Evolutionary conservation across 345 rosid genomes (phyloP).

Genomic region (Brassica incana): DNA sequence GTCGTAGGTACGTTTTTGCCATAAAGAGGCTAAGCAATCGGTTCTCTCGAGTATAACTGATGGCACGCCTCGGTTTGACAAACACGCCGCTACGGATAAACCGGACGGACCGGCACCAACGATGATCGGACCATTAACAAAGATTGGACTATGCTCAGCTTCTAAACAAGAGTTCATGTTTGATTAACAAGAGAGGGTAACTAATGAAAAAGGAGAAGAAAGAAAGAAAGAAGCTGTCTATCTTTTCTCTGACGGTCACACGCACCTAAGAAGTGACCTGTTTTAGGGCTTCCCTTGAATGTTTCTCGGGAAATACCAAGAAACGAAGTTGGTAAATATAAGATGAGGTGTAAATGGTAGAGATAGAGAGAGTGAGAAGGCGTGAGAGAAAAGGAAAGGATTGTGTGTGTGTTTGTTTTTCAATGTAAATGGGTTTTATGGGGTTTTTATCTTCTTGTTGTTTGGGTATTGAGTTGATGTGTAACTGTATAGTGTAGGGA

Average conservation of each 20-base stretch:
- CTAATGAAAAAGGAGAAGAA: not conserved
- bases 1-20: slow-evolving; percentile 77
- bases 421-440: slow-evolving; percentile 23
- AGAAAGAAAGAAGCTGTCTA: slow-evolving; percentile 12
- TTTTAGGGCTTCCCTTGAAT: slow-evolving; percentile 29
- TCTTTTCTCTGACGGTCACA: slow-evolving; percentile 23
- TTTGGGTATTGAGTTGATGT: slow-evolving; percentile 10
- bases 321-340: slow-evolving; percentile 35
- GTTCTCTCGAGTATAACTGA: slow-evolving; percentile 71
- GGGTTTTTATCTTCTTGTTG: slow-evolving; percentile 28
- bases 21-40: slow-evolving; percentile 78
- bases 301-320: slow-evolving; percentile 38
- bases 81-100: slow-evolving; percentile 75
- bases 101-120: slow-evolving; percentile 99
- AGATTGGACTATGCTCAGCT: slow-evolving; percentile 25
- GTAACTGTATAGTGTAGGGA: slow-evolving; percentile 21
- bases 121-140: slow-evolving; percentile 62
- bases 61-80: slow-evolving; percentile 57
- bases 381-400: slow-evolving; percentile 42
- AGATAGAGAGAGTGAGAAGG: slow-evolving; percentile 23
- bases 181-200: not conserved
- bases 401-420: slow-evolving; percentile 21
- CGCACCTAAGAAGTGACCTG: slow-evolving; percentile 31
- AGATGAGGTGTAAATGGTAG: slow-evolving; percentile 38
- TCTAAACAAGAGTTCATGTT: slow-evolving; percentile 51